These are phyloP conservation scores for Verbena officinalis DNA, from an alignment of 257 asterid species.

Conservation along the genomic window DNA sequence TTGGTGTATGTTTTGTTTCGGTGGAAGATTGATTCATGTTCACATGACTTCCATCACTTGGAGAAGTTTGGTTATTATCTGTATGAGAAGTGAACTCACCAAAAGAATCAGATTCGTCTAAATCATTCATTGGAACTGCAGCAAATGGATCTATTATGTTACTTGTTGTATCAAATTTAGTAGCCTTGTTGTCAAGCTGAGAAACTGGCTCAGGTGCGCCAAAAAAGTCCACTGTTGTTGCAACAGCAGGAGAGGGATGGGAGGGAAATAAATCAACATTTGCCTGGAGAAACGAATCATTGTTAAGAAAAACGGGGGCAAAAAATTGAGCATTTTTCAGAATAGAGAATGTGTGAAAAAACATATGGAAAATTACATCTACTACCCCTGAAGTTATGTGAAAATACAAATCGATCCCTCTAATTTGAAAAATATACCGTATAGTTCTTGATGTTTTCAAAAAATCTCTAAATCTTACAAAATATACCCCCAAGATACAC, in stretches of 20 bases:
- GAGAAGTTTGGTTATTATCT: conserved; percentile 41
- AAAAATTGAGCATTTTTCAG: not conserved
- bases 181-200: conserved; percentile 42
- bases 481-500: too few species aligned
- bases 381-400: too few species aligned
- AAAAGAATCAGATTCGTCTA: conserved; percentile 61
- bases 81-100: conserved; percentile 54
- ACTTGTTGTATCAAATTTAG: conserved; percentile 47
- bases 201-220: conserved; percentile 58
- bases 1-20: conserved; percentile 41
- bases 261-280: conserved; percentile 75
- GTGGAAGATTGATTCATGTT: conserved; percentile 31
- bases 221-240: conserved; percentile 68
- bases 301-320: not conserved
- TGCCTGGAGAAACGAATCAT: conserved; percentile 45
- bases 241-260: conserved; percentile 55
- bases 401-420: too few species aligned
- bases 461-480: too few species aligned
- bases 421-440: too few species aligned
- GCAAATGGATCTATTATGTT: conserved; percentile 76
- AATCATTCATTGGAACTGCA: conserved; percentile 68
- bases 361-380: too few species aligned
- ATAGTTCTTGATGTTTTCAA: too few species aligned
- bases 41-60: conserved; percentile 35
- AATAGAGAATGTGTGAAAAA: not conserved